A percentile compares a stretch with the other conserved stretches of the same genome.
Evolutionary conservation across 495 filamentous ascomycete species (phyloP).

Genomic region (Hyaloscypha finlandica): DNA sequence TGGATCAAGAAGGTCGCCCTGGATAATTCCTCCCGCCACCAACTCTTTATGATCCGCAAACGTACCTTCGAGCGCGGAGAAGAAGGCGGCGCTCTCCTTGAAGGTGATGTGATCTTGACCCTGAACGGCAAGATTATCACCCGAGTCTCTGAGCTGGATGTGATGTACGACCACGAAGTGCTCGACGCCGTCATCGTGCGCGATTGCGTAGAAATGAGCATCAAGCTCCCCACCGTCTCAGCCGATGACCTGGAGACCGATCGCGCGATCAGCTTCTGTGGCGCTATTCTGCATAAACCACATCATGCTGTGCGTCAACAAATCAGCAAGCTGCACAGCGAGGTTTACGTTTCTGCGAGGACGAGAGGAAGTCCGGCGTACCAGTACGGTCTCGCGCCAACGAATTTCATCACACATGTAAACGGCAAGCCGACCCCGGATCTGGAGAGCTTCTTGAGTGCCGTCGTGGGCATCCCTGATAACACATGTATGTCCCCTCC

Average conservation of each 20-base stretch:
- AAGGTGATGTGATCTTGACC: constrained; percentile 91
- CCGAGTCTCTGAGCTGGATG: constrained; percentile 85
- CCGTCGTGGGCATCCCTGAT: constrained; percentile 84
- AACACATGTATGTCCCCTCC: constrained; percentile 71
- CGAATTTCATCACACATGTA: constrained; percentile 96
- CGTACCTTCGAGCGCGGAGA: constrained; percentile 59
- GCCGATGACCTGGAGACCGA: constrained; percentile 92
- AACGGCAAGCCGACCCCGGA: constrained; percentile 84
- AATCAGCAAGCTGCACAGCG: constrained; percentile 92
- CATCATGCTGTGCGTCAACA: constrained; percentile 97
- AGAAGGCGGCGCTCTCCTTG: constrained; percentile 73
- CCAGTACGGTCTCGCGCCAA: constrained; percentile 90
- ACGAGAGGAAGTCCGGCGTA: constrained; percentile 85
- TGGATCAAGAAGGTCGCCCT: constrained; percentile 89
- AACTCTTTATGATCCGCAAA: constrained; percentile 98
- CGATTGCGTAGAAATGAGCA: constrained; percentile 72
- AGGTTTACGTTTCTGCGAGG: constrained; percentile 92
- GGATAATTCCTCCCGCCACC: constrained; percentile 87
- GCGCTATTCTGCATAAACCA: constrained; percentile 87
- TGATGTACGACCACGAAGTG: constrained; percentile 89
- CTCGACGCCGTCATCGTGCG: constrained; percentile 89
- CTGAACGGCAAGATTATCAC: constrained; percentile 92
- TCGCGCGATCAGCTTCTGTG: constrained; percentile 90
- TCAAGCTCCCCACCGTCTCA: constrained; percentile 82
- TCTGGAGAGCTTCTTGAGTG: constrained; percentile 74